Evolutionary conservation across 495 filamentous ascomycete genomes (phyloP).

Genomic region (Penicillium atrosanguineum): DNA sequence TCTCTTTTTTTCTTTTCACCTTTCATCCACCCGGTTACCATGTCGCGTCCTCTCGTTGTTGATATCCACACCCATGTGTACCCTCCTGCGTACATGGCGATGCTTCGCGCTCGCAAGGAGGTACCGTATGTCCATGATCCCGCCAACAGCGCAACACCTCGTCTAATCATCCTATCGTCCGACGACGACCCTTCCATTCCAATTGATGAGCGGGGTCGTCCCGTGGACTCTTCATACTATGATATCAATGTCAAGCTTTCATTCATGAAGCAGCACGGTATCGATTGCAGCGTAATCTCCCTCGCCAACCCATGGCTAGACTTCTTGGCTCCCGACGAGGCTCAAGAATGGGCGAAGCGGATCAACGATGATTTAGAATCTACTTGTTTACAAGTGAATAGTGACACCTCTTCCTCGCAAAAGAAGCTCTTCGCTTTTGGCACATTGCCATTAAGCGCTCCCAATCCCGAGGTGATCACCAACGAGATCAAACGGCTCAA

Average conservation of each 20-base stretch:
- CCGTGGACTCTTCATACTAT: slow-evolving; percentile 72
- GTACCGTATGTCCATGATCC: slow-evolving; percentile 80
- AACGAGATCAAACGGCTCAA: slow-evolving; percentile 61
- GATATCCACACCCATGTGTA: slow-evolving; percentile 97
- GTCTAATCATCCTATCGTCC: slow-evolving; percentile 75
- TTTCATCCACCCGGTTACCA: slow-evolving; percentile 4
- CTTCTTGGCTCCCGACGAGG: slow-evolving; percentile 65
- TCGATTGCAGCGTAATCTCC: slow-evolving; percentile 80
- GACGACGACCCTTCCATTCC: slow-evolving; percentile 56
- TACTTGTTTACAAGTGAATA: slow-evolving; percentile 59
- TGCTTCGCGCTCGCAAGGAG: slow-evolving; percentile 70
- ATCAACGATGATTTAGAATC: slow-evolving; percentile 77
- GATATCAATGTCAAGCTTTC: slow-evolving; percentile 69
- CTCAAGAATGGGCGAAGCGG: slow-evolving; percentile 55
- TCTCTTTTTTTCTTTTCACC: too few relatives aligned
- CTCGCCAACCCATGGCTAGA: slow-evolving; percentile 97
- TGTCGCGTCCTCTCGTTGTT: slow-evolving; percentile 52
- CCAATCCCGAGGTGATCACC: slow-evolving; percentile 54
- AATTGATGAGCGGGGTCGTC: slow-evolving; percentile 58
- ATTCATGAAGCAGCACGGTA: slow-evolving; percentile 85
- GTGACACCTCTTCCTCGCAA: slow-evolving; percentile 16
- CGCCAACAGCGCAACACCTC: slow-evolving; percentile 53
- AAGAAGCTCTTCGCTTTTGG: slow-evolving; percentile 71
- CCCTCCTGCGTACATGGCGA: slow-evolving; percentile 74
- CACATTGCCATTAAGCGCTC: slow-evolving; percentile 72